Conservation (phyloP, 805 yeast genomes). For the Debaryomyces tyrocola region DNA sequence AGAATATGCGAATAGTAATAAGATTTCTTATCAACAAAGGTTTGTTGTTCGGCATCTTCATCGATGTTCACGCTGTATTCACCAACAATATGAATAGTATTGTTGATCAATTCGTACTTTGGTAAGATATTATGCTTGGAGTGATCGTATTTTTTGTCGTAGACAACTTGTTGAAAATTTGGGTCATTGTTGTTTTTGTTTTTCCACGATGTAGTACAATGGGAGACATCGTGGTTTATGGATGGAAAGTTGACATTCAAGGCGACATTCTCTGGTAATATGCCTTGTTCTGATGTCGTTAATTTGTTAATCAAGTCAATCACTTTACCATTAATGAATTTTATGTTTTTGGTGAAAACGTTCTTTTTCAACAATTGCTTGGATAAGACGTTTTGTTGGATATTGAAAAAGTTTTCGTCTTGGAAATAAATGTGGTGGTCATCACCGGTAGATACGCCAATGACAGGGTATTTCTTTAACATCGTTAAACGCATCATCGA, state of each 20-base stretch:
- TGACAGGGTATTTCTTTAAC: slow-evolving; percentile 15
- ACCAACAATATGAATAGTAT: slow-evolving; percentile 1
- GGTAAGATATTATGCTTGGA: slow-evolving; percentile 3
- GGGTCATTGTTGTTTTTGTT: slow-evolving; percentile 1
- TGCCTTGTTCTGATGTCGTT: background rate
- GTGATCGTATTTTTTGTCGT: background rate
- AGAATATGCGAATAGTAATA: slow-evolving; percentile 8
- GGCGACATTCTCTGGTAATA: slow-evolving; percentile 8
- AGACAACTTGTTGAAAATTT: slow-evolving; percentile 1
- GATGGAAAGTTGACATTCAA: slow-evolving; percentile 31
- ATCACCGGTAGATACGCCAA: slow-evolving; percentile 27
- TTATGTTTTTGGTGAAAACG: slow-evolving; percentile 19
- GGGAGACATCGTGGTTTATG: slow-evolving; percentile 20
- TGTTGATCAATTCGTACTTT: slow-evolving; percentile 2
- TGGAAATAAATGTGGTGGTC: slow-evolving; percentile 30
- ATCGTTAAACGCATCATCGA: slow-evolving; percentile 18
- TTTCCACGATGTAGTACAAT: slow-evolving; percentile 17
- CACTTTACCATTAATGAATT: slow-evolving; percentile 25
- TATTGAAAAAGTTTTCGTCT: slow-evolving; percentile 28
- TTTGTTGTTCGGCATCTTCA: slow-evolving; percentile 4
- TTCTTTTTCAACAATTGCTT: slow-evolving; percentile 16
- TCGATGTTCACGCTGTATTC: slow-evolving; percentile 1
- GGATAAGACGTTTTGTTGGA: slow-evolving; percentile 9
- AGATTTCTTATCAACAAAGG: slow-evolving; percentile 11
- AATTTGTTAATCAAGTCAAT: slow-evolving; percentile 18